Base-by-base conservation (phyloP, 257 asterid species). In the Solanum okadae region DNA sequence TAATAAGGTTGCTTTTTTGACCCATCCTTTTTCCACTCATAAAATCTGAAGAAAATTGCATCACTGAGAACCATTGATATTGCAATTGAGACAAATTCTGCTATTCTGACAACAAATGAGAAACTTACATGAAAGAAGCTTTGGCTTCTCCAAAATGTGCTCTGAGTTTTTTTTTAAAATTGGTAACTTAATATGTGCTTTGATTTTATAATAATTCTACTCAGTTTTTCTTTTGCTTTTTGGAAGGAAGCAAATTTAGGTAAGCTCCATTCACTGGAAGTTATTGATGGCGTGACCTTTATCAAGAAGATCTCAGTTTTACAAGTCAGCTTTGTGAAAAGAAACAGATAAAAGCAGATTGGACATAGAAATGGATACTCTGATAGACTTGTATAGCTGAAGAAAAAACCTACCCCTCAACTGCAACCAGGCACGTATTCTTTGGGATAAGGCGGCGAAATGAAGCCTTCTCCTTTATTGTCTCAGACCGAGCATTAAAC, bases 21-120 rank as follows among this genome's bases (percentile, higher is more conserved):
- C 27, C 98, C 99, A 88, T 94, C 98, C 65, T 97, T 97, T 89
- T 96, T 96, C 99, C 99, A 97, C 91, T 97, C 98, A 84, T 96
- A 97, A 89, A 96, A 97, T 88, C 99, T 96, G 93, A 81, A 49
- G n/a, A 86, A 42, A 88, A 31, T 76, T 86, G 78, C 34, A 46
- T 29, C 68, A 46, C 6, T 46, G 29, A 81, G 68, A 46, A 46
- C 42, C 85, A 46, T 46, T 46, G 40, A 81, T 49, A 81, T 81
- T 46, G 42, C 68, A 81, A 46, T 81, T 81, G 68, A 3, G 42
- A 81, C 27, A 44, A 44, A 42, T 79, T 15, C 37, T 25, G 25
- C 23, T 15, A 42, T 25, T 44, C 63, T 42, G 65, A 25, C 16
- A 42, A 25, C 38, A 44, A 3, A 44, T 14, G 20, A 46, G 86